phyloP scores from a whole-genome alignment of 441 rosid genomes.

The Bocquillonia castaneifolia region DNA sequence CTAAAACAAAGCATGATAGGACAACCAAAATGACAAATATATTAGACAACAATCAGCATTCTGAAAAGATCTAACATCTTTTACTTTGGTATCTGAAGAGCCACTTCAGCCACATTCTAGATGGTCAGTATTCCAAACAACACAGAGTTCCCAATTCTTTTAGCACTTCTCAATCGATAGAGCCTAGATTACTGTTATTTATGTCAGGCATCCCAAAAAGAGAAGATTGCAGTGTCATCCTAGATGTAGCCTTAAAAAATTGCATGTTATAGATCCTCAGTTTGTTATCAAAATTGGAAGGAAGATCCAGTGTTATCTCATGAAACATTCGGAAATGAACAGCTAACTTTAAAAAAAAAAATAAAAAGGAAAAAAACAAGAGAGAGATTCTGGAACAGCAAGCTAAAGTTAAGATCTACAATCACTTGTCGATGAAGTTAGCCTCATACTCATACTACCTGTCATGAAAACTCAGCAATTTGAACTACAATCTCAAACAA shows the following conservation, averaged over 20 bases:
- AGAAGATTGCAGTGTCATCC: neutral
- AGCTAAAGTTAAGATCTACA: conserved; percentile 31
- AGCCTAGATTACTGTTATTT: conserved; percentile 1
- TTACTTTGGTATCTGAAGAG: conserved; percentile 12
- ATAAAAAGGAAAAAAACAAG: conserved; percentile 30
- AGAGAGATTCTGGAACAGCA: conserved; percentile 26
- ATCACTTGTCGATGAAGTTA: conserved; percentile 40
- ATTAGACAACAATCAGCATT: conserved; percentile 15
- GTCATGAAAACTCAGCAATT: conserved; percentile 37
- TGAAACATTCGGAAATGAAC: too few relatives aligned
- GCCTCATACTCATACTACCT: conserved; percentile 44
- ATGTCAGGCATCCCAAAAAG: conserved; percentile 23
- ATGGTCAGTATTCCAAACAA: conserved; percentile 10
- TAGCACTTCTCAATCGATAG: conserved; percentile 2
- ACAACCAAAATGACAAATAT: conserved; percentile 4
- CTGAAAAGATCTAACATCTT: conserved; percentile 16
- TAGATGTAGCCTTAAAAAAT: neutral
- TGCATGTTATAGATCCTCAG: neutral
- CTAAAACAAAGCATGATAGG: conserved; percentile 8
- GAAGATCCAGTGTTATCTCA: neutral
- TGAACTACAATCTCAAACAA: conserved; percentile 44
- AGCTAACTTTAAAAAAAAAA: neutral
- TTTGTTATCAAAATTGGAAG: neutral
- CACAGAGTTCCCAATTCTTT: conserved; percentile 11
- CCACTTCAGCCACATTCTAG: conserved; percentile 13